Conservation (phyloP, 129 eudicot genomes). For the Lactuca sativa region DNA sequence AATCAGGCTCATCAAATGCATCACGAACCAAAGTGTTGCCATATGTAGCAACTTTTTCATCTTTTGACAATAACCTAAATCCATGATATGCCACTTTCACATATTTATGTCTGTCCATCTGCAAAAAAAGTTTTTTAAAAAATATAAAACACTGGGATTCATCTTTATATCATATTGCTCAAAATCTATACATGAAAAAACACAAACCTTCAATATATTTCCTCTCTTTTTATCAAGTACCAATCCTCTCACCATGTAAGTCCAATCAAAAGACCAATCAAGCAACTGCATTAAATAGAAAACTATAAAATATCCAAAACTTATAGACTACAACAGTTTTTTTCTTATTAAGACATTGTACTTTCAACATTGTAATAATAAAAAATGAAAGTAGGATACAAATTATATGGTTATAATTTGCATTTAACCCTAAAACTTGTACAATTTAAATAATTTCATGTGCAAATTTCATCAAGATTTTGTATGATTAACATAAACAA, state of each 20-base stretch:
- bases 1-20: constrained; percentile 92
- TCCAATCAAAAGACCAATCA: constrained; percentile 93
- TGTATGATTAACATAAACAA: constrained; percentile 31
- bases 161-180: neutral
- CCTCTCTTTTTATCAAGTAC: constrained; percentile 96
- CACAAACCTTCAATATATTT: constrained; percentile 87
- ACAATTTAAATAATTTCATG: neutral
- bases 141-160: neutral
- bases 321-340: neutral
- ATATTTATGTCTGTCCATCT: constrained; percentile 99
- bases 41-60: constrained; percentile 81
- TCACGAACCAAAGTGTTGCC: constrained; percentile 78
- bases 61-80: constrained; percentile 76
- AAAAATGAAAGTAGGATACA: too few relatives aligned
- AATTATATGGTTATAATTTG: too few relatives aligned
- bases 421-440: neutral
- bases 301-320: neutral
- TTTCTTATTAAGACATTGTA: too few relatives aligned
- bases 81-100: constrained; percentile 99
- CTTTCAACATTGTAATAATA: too few relatives aligned
- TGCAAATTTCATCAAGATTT: constrained; percentile 16
- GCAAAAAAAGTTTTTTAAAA: neutral
- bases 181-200: neutral
- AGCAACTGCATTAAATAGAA: constrained; percentile 53
- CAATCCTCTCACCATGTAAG: constrained; percentile 93